phyloP scores from a whole-genome alignment of 2,329 filamentous ascomycete species.

The Endocalyx cinctus region DNA sequence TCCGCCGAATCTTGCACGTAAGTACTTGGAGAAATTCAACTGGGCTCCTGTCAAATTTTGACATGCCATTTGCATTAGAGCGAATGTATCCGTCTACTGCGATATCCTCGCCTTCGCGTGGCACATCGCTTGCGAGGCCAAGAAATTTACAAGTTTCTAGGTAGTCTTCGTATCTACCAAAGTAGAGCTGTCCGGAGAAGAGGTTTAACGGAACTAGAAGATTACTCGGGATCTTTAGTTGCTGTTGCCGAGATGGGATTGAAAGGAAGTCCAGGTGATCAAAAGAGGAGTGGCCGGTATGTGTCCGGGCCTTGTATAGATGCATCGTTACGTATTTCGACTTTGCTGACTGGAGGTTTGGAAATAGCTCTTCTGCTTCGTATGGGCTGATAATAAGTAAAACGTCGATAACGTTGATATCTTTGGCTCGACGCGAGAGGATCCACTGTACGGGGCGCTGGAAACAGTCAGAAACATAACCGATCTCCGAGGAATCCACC shows the following conservation, averaged over 20 bases:
- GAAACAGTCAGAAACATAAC: constrained; percentile 9
- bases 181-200: constrained; percentile 65
- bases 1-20: constrained; percentile 30
- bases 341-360: constrained; percentile 4
- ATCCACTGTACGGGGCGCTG: constrained; percentile 17
- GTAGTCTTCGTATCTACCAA: constrained; percentile 52
- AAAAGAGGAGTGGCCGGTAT: constrained; percentile 6
- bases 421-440: constrained; percentile 4
- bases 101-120: constrained; percentile 14
- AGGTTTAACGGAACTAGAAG: constrained; percentile 50
- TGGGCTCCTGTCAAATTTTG: constrained; percentile 25
- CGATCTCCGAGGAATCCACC: not conserved
- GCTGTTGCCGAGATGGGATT: constrained; percentile 6
- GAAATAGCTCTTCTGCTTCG: constrained; percentile 17
- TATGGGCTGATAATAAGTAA: constrained; percentile 22
- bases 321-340: constrained; percentile 12
- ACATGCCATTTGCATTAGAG: constrained; percentile 5
- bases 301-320: constrained; percentile 14
- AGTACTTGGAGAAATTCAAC: constrained; percentile 33
- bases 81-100: constrained; percentile 30
- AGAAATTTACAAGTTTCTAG: constrained; percentile 44
- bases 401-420: not conserved
- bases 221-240: constrained; percentile 6
- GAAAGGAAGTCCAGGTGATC: constrained; percentile 17
- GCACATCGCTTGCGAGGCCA: constrained; percentile 35